Conservation (phyloP, 1,139 yeast species). For the Tardiomyces blankii region DNA sequence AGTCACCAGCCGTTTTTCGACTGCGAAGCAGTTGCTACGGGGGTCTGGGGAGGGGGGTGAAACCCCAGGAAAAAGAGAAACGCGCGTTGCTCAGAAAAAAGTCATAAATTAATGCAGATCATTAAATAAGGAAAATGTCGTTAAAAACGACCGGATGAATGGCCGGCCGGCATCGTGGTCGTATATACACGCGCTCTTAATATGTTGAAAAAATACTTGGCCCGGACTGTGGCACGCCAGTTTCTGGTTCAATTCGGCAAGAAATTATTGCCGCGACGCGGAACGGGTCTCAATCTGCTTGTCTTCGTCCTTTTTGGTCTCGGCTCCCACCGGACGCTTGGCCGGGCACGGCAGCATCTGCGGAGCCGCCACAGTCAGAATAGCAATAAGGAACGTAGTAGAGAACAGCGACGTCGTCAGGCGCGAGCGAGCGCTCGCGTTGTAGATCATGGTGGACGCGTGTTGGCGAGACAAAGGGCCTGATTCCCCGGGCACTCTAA, state of each 20-base stretch:
- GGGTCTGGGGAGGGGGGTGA: too few relatives aligned
- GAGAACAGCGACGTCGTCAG: constrained; percentile 60
- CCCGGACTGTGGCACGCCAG: too few relatives aligned
- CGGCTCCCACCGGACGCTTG: constrained; percentile 20
- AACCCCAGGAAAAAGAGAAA: too few relatives aligned
- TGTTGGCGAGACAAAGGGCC: neutral
- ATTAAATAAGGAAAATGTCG: neutral
- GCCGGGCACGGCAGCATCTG: constrained; percentile 70
- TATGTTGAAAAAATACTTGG: too few relatives aligned
- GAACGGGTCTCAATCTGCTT: too few relatives aligned
- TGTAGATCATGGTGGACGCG: neutral
- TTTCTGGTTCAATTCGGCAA: too few relatives aligned
- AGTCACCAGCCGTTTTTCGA: too few relatives aligned
- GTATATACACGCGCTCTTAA: too few relatives aligned
- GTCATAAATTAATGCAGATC: neutral
- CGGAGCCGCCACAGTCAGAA: constrained; percentile 59
- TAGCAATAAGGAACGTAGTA: constrained; percentile 65
- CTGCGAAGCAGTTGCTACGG: too few relatives aligned
- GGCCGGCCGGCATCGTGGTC: neutral
- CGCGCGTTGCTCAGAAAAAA: neutral
- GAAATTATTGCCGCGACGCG: too few relatives aligned
- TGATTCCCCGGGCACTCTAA: too few relatives aligned
- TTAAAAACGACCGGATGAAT: neutral
- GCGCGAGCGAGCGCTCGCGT: constrained; percentile 1
- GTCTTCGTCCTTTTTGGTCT: constrained; percentile 6